These are phyloP conservation scores for Penicillium sp. DNA, from an alignment of 2,329 filamentous ascomycete genomes.

Conservation along the genomic window DNA sequence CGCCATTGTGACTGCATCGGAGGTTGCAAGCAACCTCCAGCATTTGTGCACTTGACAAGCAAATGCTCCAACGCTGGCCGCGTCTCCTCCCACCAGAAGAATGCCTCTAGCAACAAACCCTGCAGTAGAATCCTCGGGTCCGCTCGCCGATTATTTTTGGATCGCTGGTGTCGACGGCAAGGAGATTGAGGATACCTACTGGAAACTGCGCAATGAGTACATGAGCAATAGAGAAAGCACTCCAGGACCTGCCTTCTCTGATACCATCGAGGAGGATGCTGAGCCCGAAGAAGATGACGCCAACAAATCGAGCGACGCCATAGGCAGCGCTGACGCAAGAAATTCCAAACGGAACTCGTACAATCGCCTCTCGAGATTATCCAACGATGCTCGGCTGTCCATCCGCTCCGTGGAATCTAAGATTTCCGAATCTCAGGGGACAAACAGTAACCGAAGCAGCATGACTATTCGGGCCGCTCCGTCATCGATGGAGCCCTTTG, in stretches of 20 bases:
- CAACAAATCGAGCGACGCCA: slow-evolving; percentile 20
- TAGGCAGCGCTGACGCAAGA: slow-evolving; percentile 39
- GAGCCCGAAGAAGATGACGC: slow-evolving; percentile 51
- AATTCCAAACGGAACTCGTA: slow-evolving; percentile 35
- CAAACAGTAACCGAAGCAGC: slow-evolving; percentile 62
- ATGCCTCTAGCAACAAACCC: slow-evolving; percentile 29
- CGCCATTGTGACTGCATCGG: neutral
- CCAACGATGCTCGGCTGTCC: slow-evolving; percentile 36
- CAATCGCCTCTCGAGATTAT: slow-evolving; percentile 34
- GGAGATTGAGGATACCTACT: slow-evolving; percentile 43
- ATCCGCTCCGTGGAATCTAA: slow-evolving; percentile 39
- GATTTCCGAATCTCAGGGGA: slow-evolving; percentile 41
- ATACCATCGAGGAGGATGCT: slow-evolving; percentile 59
- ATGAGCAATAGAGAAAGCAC: slow-evolving; percentile 32
- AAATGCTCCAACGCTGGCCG: slow-evolving; percentile 18
- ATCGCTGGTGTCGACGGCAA: slow-evolving; percentile 51
- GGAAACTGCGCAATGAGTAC: slow-evolving; percentile 40
- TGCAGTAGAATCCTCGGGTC: slow-evolving; percentile 43
- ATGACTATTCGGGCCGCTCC: slow-evolving; percentile 53
- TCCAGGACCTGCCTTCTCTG: slow-evolving; percentile 42
- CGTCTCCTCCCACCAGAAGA: slow-evolving; percentile 19
- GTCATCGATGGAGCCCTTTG: slow-evolving; percentile 31
- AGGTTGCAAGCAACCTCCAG: slow-evolving; percentile 8
- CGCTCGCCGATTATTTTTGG: slow-evolving; percentile 65
- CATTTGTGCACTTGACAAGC: slow-evolving; percentile 11